Evolutionary conservation across 371 early-diverging fungal species (phyloP), one percentile per base, ranked within the genome.

Genomic region (Vairimorpha necatrix): DNA sequence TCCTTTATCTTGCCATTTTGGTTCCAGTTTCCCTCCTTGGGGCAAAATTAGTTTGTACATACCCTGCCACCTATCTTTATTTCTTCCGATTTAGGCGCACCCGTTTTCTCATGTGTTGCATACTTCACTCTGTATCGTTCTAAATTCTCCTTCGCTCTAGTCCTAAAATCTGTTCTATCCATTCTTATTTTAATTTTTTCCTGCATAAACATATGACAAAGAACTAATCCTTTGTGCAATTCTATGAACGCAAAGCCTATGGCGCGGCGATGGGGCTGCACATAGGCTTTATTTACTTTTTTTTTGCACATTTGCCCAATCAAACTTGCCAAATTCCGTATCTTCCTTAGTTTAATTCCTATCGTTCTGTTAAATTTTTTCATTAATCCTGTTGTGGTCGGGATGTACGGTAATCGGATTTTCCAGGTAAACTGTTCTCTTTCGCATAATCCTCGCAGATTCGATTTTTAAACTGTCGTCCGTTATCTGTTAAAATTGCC

Each of bases 311-410:
- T 14, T 2, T 16, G 7, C 72, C 72, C 67, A 65, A 32, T 63
- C 46, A 16, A 30, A 48, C 20, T 65, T 47, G 2, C 67, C 33
- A 16, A 32, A 71, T 28, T 71, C 34, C 2, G 62, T 30, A 67
- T 58, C 24, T 66, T 71, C 28, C 28, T 71, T 33, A 63, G 22
- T 38, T 63, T 63, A 2, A 11, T 33, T n/a, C 22, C 24, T 20
- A 38, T n/a, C 22, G 72, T 58, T 26, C 34, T 58, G 30, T 71
- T 71, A 30, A 71, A 47, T 30, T 63, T 18, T 26, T 67, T 58
- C 9, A 71, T 63, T 63, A 56, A n/a, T 9, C 72, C 72, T n/a
- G 56, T 56, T n/a, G 72, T 71, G 7, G 65, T 63, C 39, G 65
- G 65, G 11, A 39, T 63, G 39, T 63, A 63, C 7, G 39, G 65